These are phyloP conservation scores for Echeveria elegans DNA, from an alignment of 164 flowering plant genomes.

Conservation along the genomic window DNA sequence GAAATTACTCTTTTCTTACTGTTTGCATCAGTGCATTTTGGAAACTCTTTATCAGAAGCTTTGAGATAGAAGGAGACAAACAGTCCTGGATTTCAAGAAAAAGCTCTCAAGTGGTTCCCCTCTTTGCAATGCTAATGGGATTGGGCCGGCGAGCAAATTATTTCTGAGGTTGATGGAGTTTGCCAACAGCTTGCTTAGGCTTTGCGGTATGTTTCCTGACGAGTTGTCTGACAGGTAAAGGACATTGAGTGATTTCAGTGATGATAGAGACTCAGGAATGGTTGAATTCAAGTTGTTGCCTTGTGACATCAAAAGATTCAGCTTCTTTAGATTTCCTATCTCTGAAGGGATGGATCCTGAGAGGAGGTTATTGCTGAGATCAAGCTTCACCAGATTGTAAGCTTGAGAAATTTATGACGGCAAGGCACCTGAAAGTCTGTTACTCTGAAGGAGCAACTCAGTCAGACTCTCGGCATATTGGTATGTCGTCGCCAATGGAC, in stretches of 20 bases:
- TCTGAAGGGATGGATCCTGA: slow-evolving; percentile 70
- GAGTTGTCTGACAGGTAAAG: slow-evolving; percentile 84
- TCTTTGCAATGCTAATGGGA: slow-evolving; percentile 48
- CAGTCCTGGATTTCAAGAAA: slow-evolving; percentile 64
- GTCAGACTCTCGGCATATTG: slow-evolving; percentile 59
- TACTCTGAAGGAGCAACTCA: slow-evolving; percentile 54
- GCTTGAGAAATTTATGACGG: slow-evolving; percentile 67
- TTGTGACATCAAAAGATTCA: slow-evolving; percentile 59
- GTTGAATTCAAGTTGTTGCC: slow-evolving; percentile 55
- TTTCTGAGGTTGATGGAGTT: slow-evolving; percentile 72
- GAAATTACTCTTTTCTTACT: slow-evolving; percentile 30
- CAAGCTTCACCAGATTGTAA: slow-evolving; percentile 67
- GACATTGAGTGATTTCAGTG: slow-evolving; percentile 56
- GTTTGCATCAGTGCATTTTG: slow-evolving; percentile 33
- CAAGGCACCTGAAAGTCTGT: slow-evolving; percentile 56
- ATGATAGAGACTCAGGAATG: slow-evolving; percentile 59
- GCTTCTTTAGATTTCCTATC: slow-evolving; percentile 53
- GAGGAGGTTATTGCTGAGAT: slow-evolving; percentile 65
- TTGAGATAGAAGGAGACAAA: slow-evolving; percentile 37
- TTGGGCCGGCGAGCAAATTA: slow-evolving; percentile 69
- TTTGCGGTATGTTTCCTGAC: slow-evolving; percentile 66
- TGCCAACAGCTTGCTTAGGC: slow-evolving; percentile 52
- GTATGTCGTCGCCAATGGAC: slow-evolving; percentile 35
- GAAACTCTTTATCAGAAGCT: slow-evolving; percentile 31
- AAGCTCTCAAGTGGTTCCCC: slow-evolving; percentile 69